Evolutionary conservation across 495 filamentous ascomycete species (phyloP), one percentile per base, ranked within the genome.

Genomic region (Neurospora pannonica): DNA sequence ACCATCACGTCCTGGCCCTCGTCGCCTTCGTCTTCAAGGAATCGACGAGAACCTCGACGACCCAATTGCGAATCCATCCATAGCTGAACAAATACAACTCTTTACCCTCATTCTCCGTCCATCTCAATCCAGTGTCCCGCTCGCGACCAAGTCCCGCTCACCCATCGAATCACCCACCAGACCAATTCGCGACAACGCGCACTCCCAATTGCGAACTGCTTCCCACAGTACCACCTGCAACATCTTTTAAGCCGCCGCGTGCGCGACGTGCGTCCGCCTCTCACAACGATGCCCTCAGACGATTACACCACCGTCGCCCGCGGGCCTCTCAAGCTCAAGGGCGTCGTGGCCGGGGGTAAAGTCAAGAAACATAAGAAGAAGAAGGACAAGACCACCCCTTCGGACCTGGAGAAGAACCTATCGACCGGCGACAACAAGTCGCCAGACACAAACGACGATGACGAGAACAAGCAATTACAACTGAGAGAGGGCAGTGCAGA

Each of bases 311-410:
- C 90, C 76, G 83, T 87, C 69, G 84, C 87, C 75, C 87, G 89
- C 72, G 91, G 91, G 74, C 88, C 89, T 36, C 90, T 97, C 60
- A 94, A 93, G 79, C 88, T 97, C 62, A 97, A 97, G 83, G 92
- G 93, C 77, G 85, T 82, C 15, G 89, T 78, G 86, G 54, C 54
- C 28, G 48, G 48, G 48, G 48, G 48, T 60, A 67, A 67, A 67
- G 28, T 89, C 75, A 85, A 84, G 75, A 83, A 85, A 69, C 90
- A 89, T 77, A 92, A 91, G 82, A 89, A 89, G 79, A 89, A 89
- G 77, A 88, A 87, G 76, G 77, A 75, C 73, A 86, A 85, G 69
- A n/a, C n/a, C n/a, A n/a, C n/a, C n/a, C n/a, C n/a, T n/a, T 40
- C 77, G 9, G 78, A 79, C 70, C 84, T 82, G 36, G 84, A 81